Evolutionary conservation across 83 land plant species (phyloP).

Genomic region (Picea abies): DNA sequence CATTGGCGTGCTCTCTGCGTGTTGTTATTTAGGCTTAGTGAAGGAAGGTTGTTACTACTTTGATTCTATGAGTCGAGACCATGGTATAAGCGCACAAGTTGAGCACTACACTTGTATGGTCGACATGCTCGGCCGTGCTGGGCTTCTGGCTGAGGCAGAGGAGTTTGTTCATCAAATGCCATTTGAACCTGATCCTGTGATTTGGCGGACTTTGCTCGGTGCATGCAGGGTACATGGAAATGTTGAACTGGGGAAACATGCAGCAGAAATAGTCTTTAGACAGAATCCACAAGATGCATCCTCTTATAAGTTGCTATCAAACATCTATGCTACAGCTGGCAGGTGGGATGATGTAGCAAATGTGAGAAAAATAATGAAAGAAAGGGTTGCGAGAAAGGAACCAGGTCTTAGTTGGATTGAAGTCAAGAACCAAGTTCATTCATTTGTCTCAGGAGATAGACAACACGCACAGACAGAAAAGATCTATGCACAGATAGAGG

Average conservation of each 20-base stretch:
- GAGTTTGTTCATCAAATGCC: conserved; percentile 13
- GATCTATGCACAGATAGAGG: conserved; percentile 12
- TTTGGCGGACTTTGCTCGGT: conserved; percentile 19
- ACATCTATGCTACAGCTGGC: conserved; percentile 10
- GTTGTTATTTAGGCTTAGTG: conserved; percentile 19
- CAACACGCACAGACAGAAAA: background rate
- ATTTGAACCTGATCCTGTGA: conserved; percentile 10
- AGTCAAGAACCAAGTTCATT: conserved; percentile 9
- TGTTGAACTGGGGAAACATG: conserved; percentile 10
- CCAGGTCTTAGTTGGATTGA: conserved; percentile 18
- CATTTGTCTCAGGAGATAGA: conserved; percentile 17
- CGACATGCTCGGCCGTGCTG: conserved; percentile 22
- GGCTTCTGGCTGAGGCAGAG: conserved; percentile 13
- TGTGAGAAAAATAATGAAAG: conserved; percentile 20
- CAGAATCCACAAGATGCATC: conserved; percentile 8
- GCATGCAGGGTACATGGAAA: conserved; percentile 15
- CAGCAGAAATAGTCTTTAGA: conserved; percentile 13
- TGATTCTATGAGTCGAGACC: background rate
- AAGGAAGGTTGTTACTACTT: conserved; percentile 12
- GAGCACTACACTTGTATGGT: conserved; percentile 20
- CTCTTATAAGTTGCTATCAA: conserved; percentile 17
- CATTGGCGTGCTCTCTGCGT: conserved; percentile 7
- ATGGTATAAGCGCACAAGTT: conserved; percentile 2
- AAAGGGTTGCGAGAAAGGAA: conserved; percentile 4
- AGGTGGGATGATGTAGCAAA: conserved; percentile 21